phyloP scores from a whole-genome alignment of 208 protist species.

The Leishmania mexicana region DNA sequence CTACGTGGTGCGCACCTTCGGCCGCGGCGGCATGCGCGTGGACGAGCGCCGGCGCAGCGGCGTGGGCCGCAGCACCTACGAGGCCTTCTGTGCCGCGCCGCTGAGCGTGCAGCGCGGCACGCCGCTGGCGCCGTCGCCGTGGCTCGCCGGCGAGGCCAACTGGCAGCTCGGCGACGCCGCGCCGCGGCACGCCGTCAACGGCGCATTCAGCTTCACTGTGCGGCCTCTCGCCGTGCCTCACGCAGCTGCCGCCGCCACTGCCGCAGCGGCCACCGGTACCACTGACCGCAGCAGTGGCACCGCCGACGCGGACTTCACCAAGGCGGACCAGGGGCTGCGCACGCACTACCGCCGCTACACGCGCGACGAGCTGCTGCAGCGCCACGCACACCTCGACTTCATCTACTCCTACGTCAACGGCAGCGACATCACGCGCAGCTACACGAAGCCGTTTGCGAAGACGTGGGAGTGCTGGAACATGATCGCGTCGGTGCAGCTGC shows the following conservation, averaged over 20 bases:
- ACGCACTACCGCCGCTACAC: conserved; percentile 26
- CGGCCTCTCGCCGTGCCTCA: conserved; percentile 1
- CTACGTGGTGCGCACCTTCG: conserved; percentile 30
- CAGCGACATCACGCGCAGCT: conserved; percentile 27
- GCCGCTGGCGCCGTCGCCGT: conserved; percentile 17
- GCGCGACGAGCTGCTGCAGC: conserved; percentile 7
- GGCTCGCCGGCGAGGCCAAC: conserved; percentile 4
- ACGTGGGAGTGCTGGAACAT: conserved; percentile 16
- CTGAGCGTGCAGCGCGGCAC: not conserved
- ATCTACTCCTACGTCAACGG: conserved; percentile 33
- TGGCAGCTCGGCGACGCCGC: conserved; percentile 13
- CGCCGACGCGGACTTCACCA: not conserved
- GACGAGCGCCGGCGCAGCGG: conserved; percentile 13
- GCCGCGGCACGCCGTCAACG: not conserved
- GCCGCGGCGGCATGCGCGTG: conserved; percentile 25
- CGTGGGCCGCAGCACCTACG: conserved; percentile 24
- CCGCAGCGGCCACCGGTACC: not conserved
- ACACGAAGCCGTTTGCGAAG: conserved; percentile 25
- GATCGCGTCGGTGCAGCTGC: conserved; percentile 17
- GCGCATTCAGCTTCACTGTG: conserved; percentile 16
- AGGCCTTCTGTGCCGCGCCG: conserved; percentile 17
- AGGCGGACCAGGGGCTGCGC: conserved; percentile 12
- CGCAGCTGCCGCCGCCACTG: not conserved
- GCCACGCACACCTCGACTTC: conserved; percentile 22
- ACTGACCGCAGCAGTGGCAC: not conserved